Conservation (phyloP, 129 eudicot genomes). For the Silybum marianum region DNA sequence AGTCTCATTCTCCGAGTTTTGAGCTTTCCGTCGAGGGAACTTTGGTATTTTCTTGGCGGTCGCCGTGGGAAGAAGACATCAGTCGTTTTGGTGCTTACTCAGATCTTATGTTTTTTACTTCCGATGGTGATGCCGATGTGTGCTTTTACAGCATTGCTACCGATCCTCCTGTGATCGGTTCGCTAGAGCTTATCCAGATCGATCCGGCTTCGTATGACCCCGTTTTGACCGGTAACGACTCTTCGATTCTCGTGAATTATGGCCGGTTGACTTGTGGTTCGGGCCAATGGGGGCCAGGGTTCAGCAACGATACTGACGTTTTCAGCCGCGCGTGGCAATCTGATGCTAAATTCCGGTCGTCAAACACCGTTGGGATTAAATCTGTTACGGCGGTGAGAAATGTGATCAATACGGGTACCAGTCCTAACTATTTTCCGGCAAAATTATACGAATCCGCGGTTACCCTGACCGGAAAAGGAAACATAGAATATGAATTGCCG, state of each 20-base stretch:
- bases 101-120: slow-evolving; percentile 59
- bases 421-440: slow-evolving; percentile 76
- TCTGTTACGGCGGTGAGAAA: slow-evolving; percentile 51
- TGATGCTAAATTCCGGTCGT: slow-evolving; percentile 49
- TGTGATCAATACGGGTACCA: slow-evolving; percentile 36
- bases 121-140: slow-evolving; percentile 60
- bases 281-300: slow-evolving; percentile 91
- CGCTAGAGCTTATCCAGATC: slow-evolving; percentile 63
- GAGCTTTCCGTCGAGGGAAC: slow-evolving; percentile 80
- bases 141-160: slow-evolving; percentile 95
- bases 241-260: slow-evolving; percentile 67
- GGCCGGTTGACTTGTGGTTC: slow-evolving; percentile 81
- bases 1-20: slow-evolving; percentile 73
- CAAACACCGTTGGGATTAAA: slow-evolving; percentile 26
- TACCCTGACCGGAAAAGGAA: slow-evolving; percentile 42
- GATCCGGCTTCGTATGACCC: slow-evolving; percentile 68
- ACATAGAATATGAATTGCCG: slow-evolving; percentile 67
- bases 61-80: slow-evolving; percentile 79
- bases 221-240: slow-evolving; percentile 34
- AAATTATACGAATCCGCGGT: slow-evolving; percentile 74
- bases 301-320: slow-evolving; percentile 75
- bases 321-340: slow-evolving; percentile 87
- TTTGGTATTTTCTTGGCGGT: slow-evolving; percentile 72
- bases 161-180: slow-evolving; percentile 83
- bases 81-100: slow-evolving; percentile 74